phyloP scores from a whole-genome alignment of 257 asterid genomes.

The Solanum sejunctum region DNA sequence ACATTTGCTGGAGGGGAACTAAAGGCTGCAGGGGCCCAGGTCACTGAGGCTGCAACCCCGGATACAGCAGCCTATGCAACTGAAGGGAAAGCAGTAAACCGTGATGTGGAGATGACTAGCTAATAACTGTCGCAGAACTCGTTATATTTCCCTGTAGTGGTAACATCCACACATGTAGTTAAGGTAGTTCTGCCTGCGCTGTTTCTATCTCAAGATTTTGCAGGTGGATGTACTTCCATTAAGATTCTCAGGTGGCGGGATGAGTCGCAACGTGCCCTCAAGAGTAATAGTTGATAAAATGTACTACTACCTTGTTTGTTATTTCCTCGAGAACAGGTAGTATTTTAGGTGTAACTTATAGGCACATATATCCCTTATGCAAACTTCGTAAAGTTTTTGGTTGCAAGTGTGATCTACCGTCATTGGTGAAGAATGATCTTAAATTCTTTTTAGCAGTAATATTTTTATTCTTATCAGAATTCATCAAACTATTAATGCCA shows the following conservation, averaged over 20 bases:
- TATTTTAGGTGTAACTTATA: background rate
- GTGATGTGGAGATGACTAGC: constrained; percentile 28
- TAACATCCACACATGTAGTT: background rate
- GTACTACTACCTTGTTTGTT: background rate
- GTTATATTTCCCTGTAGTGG: background rate
- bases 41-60: constrained; percentile 14
- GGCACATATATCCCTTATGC: background rate
- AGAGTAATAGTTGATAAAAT: background rate
- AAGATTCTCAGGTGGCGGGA: background rate
- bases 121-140: background rate
- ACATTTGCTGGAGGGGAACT: constrained; percentile 25
- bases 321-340: background rate
- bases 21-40: constrained; percentile 18
- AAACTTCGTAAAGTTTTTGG: background rate
- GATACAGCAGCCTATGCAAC: constrained; percentile 14
- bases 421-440: background rate
- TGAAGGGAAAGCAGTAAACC: constrained; percentile 24
- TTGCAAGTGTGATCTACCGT: background rate
- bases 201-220: background rate
- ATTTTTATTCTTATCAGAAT: background rate
- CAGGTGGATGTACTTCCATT: background rate
- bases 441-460: background rate
- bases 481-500: background rate
- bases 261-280: background rate
- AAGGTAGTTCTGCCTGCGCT: background rate